Base-by-base conservation (phyloP, 306 rosid genomes). In the Rosa lucieae region DNA sequence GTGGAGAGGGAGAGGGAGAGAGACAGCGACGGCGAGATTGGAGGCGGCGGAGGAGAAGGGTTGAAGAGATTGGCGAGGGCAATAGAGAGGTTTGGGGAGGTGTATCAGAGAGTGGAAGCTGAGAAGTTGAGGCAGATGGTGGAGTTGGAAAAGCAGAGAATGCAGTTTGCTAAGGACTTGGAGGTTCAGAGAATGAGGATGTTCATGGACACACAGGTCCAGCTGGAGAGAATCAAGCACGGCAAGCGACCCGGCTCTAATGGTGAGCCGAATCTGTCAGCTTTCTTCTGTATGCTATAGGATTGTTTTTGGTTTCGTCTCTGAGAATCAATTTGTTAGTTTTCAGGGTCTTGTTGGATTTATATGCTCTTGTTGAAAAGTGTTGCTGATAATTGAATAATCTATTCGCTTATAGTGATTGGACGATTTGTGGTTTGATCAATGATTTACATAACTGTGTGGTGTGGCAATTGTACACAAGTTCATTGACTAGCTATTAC, bases 71-170 rank as follows among this genome's bases (percentile, higher is more conserved):
- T 94, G 92, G 99, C 97, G 20, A 87, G 78, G 82, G 99, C 97
- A 18, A 89, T 94, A 26, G 94, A 89, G 89, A 88, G 87, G 77
- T 92, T 94, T 26, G 99, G 97, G 6, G 89, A 87, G 59, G 86
- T 89, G 81, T 94, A 92, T 75, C 92, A 94, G 77, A 92, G 92
- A 84, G 92, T 92, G 78, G 99, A 94, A 85, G 93, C 75, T 3
- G 92, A 92, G 76, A 94, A 94, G 77, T 81, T 92, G 83, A 92
- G 90, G 91, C 97, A 94, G 84, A 92, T 89, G 97, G 82, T 89
- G 81, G 99, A 94, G 78, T 83, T 94, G 92, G 97, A 94, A 93
- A 92, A 91, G 86, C 95, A 92, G 84, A 88, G 97, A 88, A 87
- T 94, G 94, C 92, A 92, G 70, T 94, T 94, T 80, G 84, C 95